Evolutionary conservation across 306 rosid genomes (phyloP), one percentile per base, ranked within the genome.

Genomic region (Inga leiocalycina): DNA sequence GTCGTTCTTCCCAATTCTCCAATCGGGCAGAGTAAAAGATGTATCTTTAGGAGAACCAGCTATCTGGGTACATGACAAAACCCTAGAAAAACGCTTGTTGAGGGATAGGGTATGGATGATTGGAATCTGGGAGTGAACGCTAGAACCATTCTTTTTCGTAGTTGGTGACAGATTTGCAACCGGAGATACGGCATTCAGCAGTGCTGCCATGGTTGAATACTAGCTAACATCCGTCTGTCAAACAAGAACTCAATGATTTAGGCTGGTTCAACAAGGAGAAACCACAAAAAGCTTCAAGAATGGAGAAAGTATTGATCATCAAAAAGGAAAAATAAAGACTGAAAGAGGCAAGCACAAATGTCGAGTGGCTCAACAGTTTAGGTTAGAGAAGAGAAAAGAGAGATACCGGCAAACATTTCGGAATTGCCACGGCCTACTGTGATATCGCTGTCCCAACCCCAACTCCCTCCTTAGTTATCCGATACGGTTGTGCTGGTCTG

Each of bases 71-170:
- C 86, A 85, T 27, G 93, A 93, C 75, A 87, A 91, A 82, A 88
- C 93, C 78, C 93, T 92, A 61, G 97, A 88, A 88, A 90, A 90
- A n/a, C 89, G 90, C 78, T 85, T 89, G 84, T 74, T 86, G 41
- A 83, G 87, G 14, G 92, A 82, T 22, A 90, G 87, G 35, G 91
- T 62, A 3, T 81, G 92, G 16, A 88, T 37, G 74, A 82, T 87
- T 52, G 90, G 84, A 83, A 89, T 65, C 76, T 77, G 88, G 44
- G 89, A 88, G 71, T 78, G 71, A 77, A 89, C 91, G 27, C 94
- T 68, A 76, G 35, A 80, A 71, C 85, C 73, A 81, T 87, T 90
- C 86, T 83, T 78, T 39, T 76, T 84, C 32, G 89, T 76, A 52
- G 86, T 93, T 74, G 88, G 39, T 7, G 80, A 77, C 64, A 90